Evolutionary conservation across 352 stramenopile species (phyloP), one percentile per base, ranked within the genome.

Genomic region (Phytopythium kandeliae): DNA sequence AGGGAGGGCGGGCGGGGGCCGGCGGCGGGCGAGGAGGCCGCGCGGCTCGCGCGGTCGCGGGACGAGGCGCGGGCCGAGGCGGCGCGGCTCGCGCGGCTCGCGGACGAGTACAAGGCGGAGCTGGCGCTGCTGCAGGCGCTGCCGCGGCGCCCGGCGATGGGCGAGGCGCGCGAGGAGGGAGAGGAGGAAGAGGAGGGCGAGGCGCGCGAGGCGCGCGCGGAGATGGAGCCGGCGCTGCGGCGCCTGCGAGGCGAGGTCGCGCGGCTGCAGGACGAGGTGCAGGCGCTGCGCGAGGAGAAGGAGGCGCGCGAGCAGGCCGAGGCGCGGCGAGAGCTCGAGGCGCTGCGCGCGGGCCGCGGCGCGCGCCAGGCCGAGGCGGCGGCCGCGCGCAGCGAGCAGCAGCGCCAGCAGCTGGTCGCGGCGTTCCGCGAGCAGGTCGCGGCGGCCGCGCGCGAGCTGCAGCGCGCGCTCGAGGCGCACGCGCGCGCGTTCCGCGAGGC

Each of bases 401-500:
- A 70, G 25, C 62, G 70, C 16, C 57, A 85, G 13, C 48, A 53
- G 15, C n/a, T 78, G 16, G 59, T 89, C 3, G 33, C 37, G 16
- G 60, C 48, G 1, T 89, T 84, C 38, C 45, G 73, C 26, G 58
- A 73, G 30, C 64, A 74, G 31, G 47, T 83, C 4, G 33, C 51
- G 19, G 56, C 34, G 0, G 67, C 78, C 19, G 64, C 86, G 4
- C 47, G 68, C 8, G 69, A 83, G 48, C 56, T 89, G 19, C 71
- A 86, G 46, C 50, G 67, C 17, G 56, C 62, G 2, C 54, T 89
- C 13, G 75, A 89, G 19, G 69, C 85, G 11, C 74, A 89, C 52
- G 76, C 71, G 8, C 58, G 54, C 22, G 67, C 73, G 10, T 89
- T 86, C 50, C 75, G 75, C 41, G 69, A 86, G 10, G 78, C 80